phyloP scores from a whole-genome alignment of 371 early-diverging fungal genomes.

The Funneliformis caledonium region DNA sequence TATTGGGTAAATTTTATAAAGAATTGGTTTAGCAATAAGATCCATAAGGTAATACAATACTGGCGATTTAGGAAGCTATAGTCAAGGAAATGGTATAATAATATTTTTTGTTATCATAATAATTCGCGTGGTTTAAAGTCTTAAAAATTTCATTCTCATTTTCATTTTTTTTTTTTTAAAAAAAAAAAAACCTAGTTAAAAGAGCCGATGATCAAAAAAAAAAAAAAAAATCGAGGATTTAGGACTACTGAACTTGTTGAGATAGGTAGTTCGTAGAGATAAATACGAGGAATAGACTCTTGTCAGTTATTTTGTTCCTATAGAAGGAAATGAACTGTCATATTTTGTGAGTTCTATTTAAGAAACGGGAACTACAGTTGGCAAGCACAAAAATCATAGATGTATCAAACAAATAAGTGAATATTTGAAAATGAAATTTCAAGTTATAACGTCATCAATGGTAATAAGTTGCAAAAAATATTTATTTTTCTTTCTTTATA shows the following conservation, averaged over 20 bases:
- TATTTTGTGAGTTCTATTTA: constrained; percentile 60
- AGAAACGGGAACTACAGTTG: constrained; percentile 51
- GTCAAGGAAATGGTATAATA: constrained; percentile 70
- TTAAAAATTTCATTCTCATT: background rate
- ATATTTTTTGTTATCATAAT: background rate
- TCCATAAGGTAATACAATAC: constrained; percentile 87
- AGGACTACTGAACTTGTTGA: constrained; percentile 94
- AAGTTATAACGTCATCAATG: constrained; percentile 83
- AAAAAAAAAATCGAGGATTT: constrained; percentile 97
- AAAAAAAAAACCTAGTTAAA: constrained; percentile 62
- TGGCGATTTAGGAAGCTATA: constrained; percentile 95
- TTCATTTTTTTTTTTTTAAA: background rate
- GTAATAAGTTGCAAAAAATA: constrained; percentile 42
- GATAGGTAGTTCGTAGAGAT: constrained; percentile 95
- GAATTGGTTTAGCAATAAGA: constrained; percentile 80
- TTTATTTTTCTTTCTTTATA: background rate
- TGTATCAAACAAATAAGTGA: constrained; percentile 78
- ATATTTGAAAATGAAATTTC: constrained; percentile 92
- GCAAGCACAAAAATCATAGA: constrained; percentile 52
- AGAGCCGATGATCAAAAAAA: constrained; percentile 89
- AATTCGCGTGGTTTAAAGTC: background rate
- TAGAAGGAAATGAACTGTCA: constrained; percentile 53
- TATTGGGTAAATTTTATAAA: constrained; percentile 81
- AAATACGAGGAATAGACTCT: constrained; percentile 97
- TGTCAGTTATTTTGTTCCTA: constrained; percentile 94